A percentile compares a stretch with the other conserved stretches of the same genome.
These are phyloP conservation scores for Cladobotryum mycophilum DNA, from an alignment of 2,329 filamentous ascomycete genomes.

Conservation along the genomic window DNA sequence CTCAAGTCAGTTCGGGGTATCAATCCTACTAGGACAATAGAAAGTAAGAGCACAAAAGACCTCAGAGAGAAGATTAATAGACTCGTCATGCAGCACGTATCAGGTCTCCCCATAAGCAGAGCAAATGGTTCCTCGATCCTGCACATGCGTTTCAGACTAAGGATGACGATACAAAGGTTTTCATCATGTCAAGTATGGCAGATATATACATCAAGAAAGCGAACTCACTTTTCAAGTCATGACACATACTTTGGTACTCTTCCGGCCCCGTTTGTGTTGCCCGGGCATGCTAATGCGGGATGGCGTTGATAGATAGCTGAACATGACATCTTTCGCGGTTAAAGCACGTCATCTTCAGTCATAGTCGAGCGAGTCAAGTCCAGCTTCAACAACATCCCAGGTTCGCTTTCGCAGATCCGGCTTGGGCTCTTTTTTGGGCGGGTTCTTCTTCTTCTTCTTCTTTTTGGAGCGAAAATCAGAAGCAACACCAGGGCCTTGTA, in stretches of 20 bases:
- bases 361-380: conserved; percentile 55
- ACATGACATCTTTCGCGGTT: no score
- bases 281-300: no score
- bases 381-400: conserved; percentile 59
- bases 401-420: conserved; percentile 60
- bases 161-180: conserved; percentile 88
- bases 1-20: no score
- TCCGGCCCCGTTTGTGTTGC: no score
- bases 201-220: not conserved
- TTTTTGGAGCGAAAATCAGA: conserved; percentile 18
- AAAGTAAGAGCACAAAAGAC: not conserved
- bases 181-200: conserved; percentile 59
- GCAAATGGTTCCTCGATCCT: conserved; percentile 27
- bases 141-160: conserved; percentile 65
- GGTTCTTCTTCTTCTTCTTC: conserved; percentile 32
- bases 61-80: conserved; percentile 53
- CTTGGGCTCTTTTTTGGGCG: conserved; percentile 41
- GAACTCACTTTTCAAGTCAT: no score
- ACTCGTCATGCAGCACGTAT: conserved; percentile 39
- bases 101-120: conserved; percentile 24
- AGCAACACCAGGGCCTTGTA: conserved; percentile 6
- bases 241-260: not conserved
- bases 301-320: no score
- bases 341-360: conserved; percentile 34
- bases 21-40: no score